Evolutionary conservation across 139 green algal genomes (phyloP).

Genomic region (Trebouxia sp.): DNA sequence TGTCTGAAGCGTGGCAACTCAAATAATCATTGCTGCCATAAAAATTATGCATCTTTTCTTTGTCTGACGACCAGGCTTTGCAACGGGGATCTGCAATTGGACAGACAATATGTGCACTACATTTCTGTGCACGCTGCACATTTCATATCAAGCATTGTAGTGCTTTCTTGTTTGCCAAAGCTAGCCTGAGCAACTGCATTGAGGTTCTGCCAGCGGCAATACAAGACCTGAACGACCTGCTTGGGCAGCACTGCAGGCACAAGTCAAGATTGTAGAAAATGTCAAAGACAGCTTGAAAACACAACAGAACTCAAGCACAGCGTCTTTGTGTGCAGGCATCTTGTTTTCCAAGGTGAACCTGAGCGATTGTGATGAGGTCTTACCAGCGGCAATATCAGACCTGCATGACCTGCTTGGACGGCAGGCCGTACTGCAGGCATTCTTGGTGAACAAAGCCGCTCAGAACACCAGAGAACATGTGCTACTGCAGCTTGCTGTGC

Average conservation of each 20-base stretch:
- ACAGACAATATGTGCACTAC: too few species aligned
- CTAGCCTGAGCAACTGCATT: neutral
- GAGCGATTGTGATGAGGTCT: conserved; percentile 42
- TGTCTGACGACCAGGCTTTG: too few species aligned
- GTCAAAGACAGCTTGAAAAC: too few species aligned
- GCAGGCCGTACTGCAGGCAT: neutral
- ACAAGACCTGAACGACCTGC: neutral
- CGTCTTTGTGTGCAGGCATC: conserved; percentile 61
- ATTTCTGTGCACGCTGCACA: too few species aligned
- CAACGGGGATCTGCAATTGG: too few species aligned
- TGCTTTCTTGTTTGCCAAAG: neutral
- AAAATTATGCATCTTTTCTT: too few species aligned
- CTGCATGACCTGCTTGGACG: conserved; percentile 27
- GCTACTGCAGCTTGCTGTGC: conserved; percentile 51
- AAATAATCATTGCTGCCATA: too few species aligned
- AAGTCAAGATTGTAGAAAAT: too few species aligned
- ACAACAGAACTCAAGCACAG: too few species aligned
- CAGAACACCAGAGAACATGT: conserved; percentile 21
- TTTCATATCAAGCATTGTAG: too few species aligned
- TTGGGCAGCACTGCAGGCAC: neutral
- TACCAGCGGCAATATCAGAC: conserved; percentile 31
- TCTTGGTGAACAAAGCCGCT: conserved; percentile 11
- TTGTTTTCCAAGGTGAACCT: conserved; percentile 67
- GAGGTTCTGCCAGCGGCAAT: neutral
- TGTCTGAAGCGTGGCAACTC: too few species aligned